phyloP scores from a whole-genome alignment of 371 early-diverging fungal species.

The Rhizomucor miehei region DNA sequence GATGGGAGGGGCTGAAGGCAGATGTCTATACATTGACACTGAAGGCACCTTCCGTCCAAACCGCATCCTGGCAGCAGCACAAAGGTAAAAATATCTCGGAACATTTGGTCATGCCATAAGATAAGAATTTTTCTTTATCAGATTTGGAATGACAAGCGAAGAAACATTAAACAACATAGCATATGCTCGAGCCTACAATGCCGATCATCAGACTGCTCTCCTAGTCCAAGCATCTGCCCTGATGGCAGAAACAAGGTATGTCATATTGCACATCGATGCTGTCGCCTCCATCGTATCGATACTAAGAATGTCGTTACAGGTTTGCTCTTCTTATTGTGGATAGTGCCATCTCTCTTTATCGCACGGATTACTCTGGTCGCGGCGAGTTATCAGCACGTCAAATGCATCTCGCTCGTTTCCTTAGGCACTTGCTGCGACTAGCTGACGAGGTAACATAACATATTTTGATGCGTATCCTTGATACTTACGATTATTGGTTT shows the following conservation, averaged over 20 bases:
- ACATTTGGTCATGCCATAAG: background rate
- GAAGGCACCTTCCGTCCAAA: constrained; percentile 99
- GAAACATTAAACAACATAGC: constrained; percentile 96
- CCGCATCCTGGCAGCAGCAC: constrained; percentile 86
- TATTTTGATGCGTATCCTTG: background rate
- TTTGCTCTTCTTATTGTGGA: constrained; percentile 95
- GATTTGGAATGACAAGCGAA: constrained; percentile 80
- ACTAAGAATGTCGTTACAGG: constrained; percentile 10
- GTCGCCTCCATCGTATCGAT: background rate
- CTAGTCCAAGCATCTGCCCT: constrained; percentile 93
- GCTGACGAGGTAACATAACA: constrained; percentile 89
- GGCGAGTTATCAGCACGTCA: constrained; percentile 98
- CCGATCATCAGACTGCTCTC: constrained; percentile 95
- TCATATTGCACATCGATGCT: background rate
- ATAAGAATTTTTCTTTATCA: constrained; percentile 1
- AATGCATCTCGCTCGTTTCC: constrained; percentile 94
- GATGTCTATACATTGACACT: constrained; percentile 98
- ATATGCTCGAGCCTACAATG: constrained; percentile 96
- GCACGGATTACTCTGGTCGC: constrained; percentile 98
- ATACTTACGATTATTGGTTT: background rate
- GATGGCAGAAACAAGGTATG: constrained; percentile 86
- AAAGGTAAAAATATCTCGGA: constrained; percentile 43
- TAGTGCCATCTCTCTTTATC: constrained; percentile 96
- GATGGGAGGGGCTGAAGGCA: constrained; percentile 95
- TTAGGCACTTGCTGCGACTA: constrained; percentile 88